Conservation (phyloP, 805 yeast genomes). For the Starmera pachycereana region DNA sequence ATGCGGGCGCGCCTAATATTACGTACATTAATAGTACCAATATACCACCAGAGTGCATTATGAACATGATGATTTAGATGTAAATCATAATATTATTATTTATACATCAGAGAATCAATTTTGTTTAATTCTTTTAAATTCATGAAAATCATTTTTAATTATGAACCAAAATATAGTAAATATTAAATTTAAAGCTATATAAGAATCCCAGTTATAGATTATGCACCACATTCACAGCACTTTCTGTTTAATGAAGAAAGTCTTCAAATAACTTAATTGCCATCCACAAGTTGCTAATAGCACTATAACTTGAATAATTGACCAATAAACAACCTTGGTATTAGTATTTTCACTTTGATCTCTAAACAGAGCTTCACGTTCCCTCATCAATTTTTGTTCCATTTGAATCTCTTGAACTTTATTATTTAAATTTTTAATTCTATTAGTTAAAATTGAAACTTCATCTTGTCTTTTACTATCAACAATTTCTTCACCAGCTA, state of each 20-base stretch:
- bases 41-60: too few relatives aligned
- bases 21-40: too few relatives aligned
- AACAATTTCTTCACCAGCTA: constrained; percentile 54
- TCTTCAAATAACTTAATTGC: constrained; percentile 69
- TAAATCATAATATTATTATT: too few relatives aligned
- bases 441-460: constrained; percentile 40
- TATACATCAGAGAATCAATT: too few relatives aligned
- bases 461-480: constrained; percentile 53
- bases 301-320: constrained; percentile 59
- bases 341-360: constrained; percentile 72
- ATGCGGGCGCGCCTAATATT: too few relatives aligned
- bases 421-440: constrained; percentile 44
- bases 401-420: constrained; percentile 48
- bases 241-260: constrained; percentile 82
- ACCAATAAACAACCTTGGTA: constrained; percentile 62
- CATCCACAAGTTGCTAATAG: constrained; percentile 60
- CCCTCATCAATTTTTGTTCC: constrained; percentile 56
- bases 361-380: constrained; percentile 67
- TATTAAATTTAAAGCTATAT: too few relatives aligned
- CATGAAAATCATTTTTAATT: too few relatives aligned
- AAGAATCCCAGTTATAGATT: too few relatives aligned
- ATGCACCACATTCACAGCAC: constrained; percentile 36
- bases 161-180: too few relatives aligned
- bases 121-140: too few relatives aligned
- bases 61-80: too few relatives aligned